Percentiles rank a stretch among this genome's conserved stretches.
Evolutionary conservation across 805 yeast species (phyloP).

Genomic region (Metschnikowia lunata): DNA sequence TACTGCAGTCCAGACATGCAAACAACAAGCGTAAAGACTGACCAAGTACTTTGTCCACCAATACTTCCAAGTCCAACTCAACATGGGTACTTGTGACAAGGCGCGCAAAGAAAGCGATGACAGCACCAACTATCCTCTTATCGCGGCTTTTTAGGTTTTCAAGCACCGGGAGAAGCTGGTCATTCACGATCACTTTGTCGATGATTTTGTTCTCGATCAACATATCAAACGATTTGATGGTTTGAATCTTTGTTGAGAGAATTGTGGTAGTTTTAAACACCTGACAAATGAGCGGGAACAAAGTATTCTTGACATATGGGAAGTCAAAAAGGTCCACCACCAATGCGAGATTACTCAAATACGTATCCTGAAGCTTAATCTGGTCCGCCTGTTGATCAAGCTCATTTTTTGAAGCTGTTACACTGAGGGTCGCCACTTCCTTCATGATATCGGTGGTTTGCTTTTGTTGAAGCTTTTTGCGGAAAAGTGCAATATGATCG

Average conservation of each 20-base stretch:
- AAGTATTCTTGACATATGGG: slow-evolving; percentile 63
- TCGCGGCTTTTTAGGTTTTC: slow-evolving; percentile 74
- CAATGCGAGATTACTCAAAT: slow-evolving; percentile 41
- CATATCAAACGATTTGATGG: slow-evolving; percentile 55
- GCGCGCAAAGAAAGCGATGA: slow-evolving; percentile 46
- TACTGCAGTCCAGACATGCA: slow-evolving; percentile 37
- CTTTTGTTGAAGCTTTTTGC: slow-evolving; percentile 46
- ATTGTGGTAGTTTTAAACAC: slow-evolving; percentile 83
- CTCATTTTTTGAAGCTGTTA: slow-evolving; percentile 20
- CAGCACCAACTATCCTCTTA: slow-evolving; percentile 52
- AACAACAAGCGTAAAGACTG: slow-evolving; percentile 27
- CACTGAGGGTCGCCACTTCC: slow-evolving; percentile 37
- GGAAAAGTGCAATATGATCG: slow-evolving; percentile 46
- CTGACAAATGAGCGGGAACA: slow-evolving; percentile 69
- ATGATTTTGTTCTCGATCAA: slow-evolving; percentile 57
- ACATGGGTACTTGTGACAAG: slow-evolving; percentile 43
- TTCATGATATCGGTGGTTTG: slow-evolving; percentile 49
- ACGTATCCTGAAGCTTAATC: slow-evolving; percentile 46
- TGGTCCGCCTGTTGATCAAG: slow-evolving; percentile 29
- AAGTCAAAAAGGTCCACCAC: slow-evolving; percentile 53
- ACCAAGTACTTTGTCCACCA: slow-evolving; percentile 13
- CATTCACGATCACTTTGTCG: slow-evolving; percentile 68
- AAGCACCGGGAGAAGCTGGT: slow-evolving; percentile 77
- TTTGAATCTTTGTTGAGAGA: slow-evolving; percentile 67
- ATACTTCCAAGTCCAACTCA: slow-evolving; percentile 12